Conservation (phyloP, 2,329 filamentous ascomycete species). For the Chaetomiaceae sp. region DNA sequence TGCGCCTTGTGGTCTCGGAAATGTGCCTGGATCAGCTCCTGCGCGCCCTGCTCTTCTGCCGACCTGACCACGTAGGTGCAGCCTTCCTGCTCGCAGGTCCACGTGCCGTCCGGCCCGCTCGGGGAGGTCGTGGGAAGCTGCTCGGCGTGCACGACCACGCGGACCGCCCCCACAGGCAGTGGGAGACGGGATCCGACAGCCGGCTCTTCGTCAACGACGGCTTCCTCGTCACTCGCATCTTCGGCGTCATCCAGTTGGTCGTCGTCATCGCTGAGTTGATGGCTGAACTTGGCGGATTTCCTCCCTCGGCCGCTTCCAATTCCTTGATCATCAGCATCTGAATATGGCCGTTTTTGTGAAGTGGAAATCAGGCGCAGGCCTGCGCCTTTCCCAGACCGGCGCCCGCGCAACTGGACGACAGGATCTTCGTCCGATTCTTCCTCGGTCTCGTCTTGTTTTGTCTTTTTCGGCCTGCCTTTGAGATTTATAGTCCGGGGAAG, state of each 20-base stretch:
- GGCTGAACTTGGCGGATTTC: conserved; percentile 34
- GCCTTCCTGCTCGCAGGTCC: conserved; percentile 60
- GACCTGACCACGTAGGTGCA: conserved; percentile 61
- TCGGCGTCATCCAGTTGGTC: conserved; percentile 17
- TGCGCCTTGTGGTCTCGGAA: conserved; percentile 56
- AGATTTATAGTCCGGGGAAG: conserved; percentile 13
- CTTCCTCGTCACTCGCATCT: conserved; percentile 24
- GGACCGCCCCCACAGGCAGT: conserved; percentile 30
- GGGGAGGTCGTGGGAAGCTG: conserved; percentile 45
- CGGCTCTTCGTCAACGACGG: conserved; percentile 6
- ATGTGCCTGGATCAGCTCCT: conserved; percentile 55
- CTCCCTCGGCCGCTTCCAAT: conserved; percentile 29
- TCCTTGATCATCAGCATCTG: conserved; percentile 34
- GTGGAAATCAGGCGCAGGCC: conserved; percentile 37
- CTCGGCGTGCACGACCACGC: conserved; percentile 46
- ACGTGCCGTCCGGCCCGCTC: conserved; percentile 57
- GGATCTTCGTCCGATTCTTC: conserved; percentile 20
- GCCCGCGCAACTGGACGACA: conserved; percentile 26
- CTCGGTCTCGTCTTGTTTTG: conserved; percentile 15
- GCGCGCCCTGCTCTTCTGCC: conserved; percentile 51
- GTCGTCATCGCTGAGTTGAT: conserved; percentile 33
- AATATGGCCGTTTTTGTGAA: conserved; percentile 42
- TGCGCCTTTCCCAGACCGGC: conserved; percentile 41
- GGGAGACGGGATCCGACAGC: conserved; percentile 14
- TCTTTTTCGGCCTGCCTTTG: conserved; percentile 26